These are phyloP conservation scores for Acorus gramineus DNA, from an alignment of 106 monocot species.

Conservation along the genomic window DNA sequence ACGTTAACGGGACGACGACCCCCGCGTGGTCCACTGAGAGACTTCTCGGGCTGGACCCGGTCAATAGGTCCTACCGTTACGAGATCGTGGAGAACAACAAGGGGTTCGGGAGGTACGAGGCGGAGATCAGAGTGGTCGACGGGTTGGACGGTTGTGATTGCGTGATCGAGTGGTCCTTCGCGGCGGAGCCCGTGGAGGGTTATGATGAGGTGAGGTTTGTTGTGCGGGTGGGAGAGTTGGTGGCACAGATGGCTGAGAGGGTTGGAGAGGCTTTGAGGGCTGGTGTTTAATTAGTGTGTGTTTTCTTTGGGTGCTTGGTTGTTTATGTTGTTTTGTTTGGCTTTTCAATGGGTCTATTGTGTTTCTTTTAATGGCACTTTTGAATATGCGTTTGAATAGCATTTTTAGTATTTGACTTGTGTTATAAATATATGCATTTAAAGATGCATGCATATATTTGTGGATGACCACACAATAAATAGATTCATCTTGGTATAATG, in stretches of 20 bases:
- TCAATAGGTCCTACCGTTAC: not conserved
- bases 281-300: too few relatives aligned
- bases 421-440: too few relatives aligned
- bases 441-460: too few relatives aligned
- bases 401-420: too few relatives aligned
- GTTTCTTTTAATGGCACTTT: too few relatives aligned
- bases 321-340: too few relatives aligned
- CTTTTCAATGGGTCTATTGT: too few relatives aligned
- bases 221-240: not conserved
- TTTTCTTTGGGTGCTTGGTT: too few relatives aligned
- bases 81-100: conserved; percentile 8
- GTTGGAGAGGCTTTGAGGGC: not conserved
- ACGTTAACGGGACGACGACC: not conserved
- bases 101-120: conserved; percentile 5
- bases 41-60: conserved; percentile 3
- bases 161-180: conserved; percentile 9
- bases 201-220: conserved; percentile 3
- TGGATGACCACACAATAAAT: too few relatives aligned
- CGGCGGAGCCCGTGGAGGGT: conserved; percentile 8
- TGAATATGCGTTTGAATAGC: too few relatives aligned
- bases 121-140: conserved; percentile 2
- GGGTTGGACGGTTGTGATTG: not conserved
- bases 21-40: not conserved
- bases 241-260: not conserved
- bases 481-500: too few relatives aligned